phyloP scores from a whole-genome alignment of 2,329 filamentous ascomycete genomes.

The Neofusicoccum ribis region DNA sequence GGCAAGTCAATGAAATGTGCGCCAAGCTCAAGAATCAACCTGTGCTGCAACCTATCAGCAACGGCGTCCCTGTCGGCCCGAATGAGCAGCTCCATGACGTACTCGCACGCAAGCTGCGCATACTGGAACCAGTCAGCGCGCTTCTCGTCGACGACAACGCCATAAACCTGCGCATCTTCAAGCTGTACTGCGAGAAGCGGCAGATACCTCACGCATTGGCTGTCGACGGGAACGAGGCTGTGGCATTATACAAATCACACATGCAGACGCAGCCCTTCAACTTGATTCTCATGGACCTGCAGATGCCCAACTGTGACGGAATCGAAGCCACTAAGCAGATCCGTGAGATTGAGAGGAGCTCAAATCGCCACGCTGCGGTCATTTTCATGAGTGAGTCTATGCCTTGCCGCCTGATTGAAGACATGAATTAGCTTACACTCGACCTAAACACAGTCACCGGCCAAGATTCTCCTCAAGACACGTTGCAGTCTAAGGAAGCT shows the following conservation, averaged over 20 bases:
- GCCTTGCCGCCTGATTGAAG: background rate
- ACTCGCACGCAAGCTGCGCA: background rate
- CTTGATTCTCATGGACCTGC: constrained; percentile 46
- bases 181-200: constrained; percentile 49
- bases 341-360: constrained; percentile 33
- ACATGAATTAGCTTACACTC: too few relatives aligned
- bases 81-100: constrained; percentile 4
- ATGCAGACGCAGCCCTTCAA: constrained; percentile 37
- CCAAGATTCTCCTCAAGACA: constrained; percentile 37
- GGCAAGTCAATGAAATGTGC: constrained; percentile 19
- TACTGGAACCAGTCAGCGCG: constrained; percentile 21
- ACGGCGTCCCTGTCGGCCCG: background rate
- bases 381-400: constrained; percentile 32
- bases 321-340: constrained; percentile 43
- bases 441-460: constrained; percentile 31
- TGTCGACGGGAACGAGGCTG: constrained; percentile 47
- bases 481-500: constrained; percentile 34
- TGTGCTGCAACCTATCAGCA: background rate
- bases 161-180: constrained; percentile 51
- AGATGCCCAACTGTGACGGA: constrained; percentile 48
- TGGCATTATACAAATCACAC: constrained; percentile 36
- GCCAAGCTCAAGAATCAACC: background rate
- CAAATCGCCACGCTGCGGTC: constrained; percentile 25
- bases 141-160: constrained; percentile 52
- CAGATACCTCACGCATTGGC: constrained; percentile 46